Evolutionary conservation across 2,329 filamentous ascomycete species (phyloP).

Genomic region (Chaetoscypha palmicola): DNA sequence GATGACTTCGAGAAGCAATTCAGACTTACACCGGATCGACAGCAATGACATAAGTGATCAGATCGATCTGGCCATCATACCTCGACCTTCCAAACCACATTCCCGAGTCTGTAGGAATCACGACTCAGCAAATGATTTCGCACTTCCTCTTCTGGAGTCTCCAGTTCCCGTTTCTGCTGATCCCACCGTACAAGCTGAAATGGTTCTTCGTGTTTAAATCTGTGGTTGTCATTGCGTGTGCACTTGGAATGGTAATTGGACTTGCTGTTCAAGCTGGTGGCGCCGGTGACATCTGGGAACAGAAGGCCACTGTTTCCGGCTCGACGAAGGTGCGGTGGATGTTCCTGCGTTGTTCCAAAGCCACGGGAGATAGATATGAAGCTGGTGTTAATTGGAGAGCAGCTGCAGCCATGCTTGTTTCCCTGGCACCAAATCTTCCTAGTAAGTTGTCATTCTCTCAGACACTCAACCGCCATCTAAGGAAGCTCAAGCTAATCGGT

Average conservation of each 20-base stretch:
- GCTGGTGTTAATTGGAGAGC: conserved; percentile 13
- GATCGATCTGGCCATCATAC: conserved; percentile 45
- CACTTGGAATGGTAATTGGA: conserved; percentile 6
- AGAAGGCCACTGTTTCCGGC: conserved; percentile 2
- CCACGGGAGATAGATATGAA: conserved; percentile 12
- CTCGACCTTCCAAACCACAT: conserved; percentile 44
- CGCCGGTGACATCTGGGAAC: conserved; percentile 8
- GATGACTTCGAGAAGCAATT: conserved; percentile 1
- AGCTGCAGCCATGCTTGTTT: conserved; percentile 8
- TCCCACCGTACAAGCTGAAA: conserved; percentile 38
- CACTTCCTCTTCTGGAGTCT: conserved; percentile 37
- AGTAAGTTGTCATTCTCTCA: neutral
- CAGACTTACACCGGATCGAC: conserved; percentile 7
- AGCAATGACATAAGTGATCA: conserved; percentile 29
- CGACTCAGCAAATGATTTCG: conserved; percentile 44
- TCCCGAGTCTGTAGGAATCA: conserved; percentile 40
- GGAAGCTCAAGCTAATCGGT: no score
- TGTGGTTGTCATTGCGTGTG: conserved; percentile 1
- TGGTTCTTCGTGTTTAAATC: conserved; percentile 45
- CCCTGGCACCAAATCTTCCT: conserved; percentile 8
- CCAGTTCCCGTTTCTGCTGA: conserved; percentile 36
- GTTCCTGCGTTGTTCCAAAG: conserved; percentile 10
- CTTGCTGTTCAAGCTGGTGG: conserved; percentile 7
- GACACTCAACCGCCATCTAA: neutral
- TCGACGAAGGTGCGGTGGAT: conserved; percentile 3